Evolutionary conservation across 2,329 filamentous ascomycete species (phyloP).

Genomic region (Endothia cerciana): DNA sequence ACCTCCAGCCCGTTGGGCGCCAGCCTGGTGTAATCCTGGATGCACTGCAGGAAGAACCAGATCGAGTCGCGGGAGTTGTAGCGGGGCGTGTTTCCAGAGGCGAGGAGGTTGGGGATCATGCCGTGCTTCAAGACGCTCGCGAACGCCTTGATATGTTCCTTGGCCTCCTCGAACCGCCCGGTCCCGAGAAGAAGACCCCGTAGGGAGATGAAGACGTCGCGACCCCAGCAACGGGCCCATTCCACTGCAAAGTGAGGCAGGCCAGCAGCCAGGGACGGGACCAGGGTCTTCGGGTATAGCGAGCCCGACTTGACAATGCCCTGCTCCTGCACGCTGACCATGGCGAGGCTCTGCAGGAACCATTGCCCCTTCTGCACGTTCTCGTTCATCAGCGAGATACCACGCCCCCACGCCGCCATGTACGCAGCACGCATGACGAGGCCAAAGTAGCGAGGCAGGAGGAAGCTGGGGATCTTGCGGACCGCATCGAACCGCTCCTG

Average conservation of each 20-base stretch:
- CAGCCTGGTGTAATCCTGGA: constrained; percentile 88
- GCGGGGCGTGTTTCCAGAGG: constrained; percentile 80
- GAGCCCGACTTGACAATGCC: constrained; percentile 90
- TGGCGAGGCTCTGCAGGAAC: constrained; percentile 84
- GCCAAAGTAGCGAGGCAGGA: constrained; percentile 91
- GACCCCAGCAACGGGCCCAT: constrained; percentile 97
- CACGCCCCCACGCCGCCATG: constrained; percentile 77
- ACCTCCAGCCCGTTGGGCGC: constrained; percentile 76
- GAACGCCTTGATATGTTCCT: constrained; percentile 92
- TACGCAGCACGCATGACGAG: constrained; percentile 88
- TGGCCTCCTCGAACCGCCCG: constrained; percentile 84
- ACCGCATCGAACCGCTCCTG: constrained; percentile 85
- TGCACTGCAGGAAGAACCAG: constrained; percentile 97
- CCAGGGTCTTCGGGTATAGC: constrained; percentile 81
- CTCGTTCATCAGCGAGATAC: constrained; percentile 76
- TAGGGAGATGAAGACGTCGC: constrained; percentile 95
- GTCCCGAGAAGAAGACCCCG: constrained; percentile 91
- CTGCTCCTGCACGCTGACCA: constrained; percentile 91
- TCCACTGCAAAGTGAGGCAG: constrained; percentile 91
- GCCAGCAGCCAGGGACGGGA: constrained; percentile 88
- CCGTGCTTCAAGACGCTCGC: constrained; percentile 96
- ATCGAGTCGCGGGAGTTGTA: constrained; percentile 97
- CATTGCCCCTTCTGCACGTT: constrained; percentile 81
- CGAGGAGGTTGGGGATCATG: constrained; percentile 94
- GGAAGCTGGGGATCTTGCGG: constrained; percentile 81